These are phyloP conservation scores for Kitagawia praeruptora DNA, from an alignment of 129 eudicot genomes.

Conservation along the genomic window DNA sequence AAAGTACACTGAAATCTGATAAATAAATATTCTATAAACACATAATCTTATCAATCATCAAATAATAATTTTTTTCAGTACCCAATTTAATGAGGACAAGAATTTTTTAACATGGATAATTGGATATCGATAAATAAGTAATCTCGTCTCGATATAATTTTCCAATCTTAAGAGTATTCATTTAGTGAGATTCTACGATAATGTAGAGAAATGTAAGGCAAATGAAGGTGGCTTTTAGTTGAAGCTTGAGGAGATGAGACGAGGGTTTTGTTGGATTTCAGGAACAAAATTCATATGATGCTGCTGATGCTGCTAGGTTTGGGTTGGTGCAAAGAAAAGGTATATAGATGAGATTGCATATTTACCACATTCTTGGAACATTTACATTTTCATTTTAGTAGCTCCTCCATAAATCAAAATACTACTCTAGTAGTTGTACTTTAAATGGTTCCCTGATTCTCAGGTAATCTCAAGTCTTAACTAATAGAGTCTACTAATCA, in stretches of 20 bases:
- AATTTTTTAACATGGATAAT: no score
- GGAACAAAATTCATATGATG: constrained; percentile 2
- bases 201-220: no score
- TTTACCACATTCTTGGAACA: constrained; percentile 4
- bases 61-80: no score
- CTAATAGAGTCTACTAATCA: neutral
- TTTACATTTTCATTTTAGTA: neutral
- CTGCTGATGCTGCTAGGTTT: neutral
- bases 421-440: neutral
- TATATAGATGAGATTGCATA: neutral
- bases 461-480: neutral
- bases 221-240: neutral
- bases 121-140: no score
- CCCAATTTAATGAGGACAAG: no score
- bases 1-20: no score
- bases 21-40: no score
- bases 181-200: no score
- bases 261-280: neutral
- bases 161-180: no score
- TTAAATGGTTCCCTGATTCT: neutral
- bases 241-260: neutral
- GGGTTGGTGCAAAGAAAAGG: neutral
- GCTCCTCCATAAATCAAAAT: neutral
- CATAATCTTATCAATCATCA: no score
- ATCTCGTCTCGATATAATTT: no score